Conservation (phyloP, 345 rosid genomes). For the Theobroma cacao region DNA sequence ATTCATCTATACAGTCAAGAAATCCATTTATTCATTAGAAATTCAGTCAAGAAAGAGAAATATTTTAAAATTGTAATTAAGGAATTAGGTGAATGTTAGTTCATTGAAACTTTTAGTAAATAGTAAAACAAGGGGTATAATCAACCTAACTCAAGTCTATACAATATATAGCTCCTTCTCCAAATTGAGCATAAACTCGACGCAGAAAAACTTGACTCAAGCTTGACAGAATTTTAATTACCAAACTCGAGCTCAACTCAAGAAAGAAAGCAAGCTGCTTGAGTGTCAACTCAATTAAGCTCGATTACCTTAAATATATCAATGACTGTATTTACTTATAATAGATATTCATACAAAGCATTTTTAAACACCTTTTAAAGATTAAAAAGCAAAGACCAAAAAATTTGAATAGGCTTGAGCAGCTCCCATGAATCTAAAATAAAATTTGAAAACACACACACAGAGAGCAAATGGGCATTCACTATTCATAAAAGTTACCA, state of each 20-base stretch:
- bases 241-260: background rate
- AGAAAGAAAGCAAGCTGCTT: background rate
- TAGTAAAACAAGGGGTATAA: background rate
- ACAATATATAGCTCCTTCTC: background rate
- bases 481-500: conserved; percentile 31
- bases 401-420: background rate
- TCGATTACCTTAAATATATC: too few relatives aligned
- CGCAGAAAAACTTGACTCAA: too few relatives aligned
- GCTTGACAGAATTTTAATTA: background rate
- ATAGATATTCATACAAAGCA: background rate
- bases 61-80: background rate
- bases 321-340: background rate
- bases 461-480: conserved; percentile 5
- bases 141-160: background rate
- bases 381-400: too few relatives aligned
- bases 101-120: background rate
- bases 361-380: background rate
- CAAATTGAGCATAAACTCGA: background rate
- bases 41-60: conserved; percentile 4
- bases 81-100: background rate
- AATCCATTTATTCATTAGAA: background rate
- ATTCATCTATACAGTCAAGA: conserved; percentile 36
- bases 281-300: too few relatives aligned
- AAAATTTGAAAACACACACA: background rate
- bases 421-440: background rate